Evolutionary conservation across 129 eudicot genomes (phyloP).

Genomic region (Helichrysum umbraculigerum): DNA sequence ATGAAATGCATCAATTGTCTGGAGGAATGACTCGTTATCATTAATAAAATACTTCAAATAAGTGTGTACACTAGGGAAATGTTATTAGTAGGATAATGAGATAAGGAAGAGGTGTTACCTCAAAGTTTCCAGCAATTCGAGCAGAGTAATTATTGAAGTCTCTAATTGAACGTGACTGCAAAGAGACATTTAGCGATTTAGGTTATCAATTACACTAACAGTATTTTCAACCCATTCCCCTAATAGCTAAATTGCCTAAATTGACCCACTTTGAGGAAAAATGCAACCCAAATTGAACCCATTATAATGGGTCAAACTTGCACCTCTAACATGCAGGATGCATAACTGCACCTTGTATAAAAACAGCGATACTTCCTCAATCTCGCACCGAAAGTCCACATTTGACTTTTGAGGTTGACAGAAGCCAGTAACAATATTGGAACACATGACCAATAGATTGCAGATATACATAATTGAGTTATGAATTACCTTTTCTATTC

Average conservation of each 20-base stretch:
- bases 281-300: no score
- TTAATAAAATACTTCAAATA: not conserved
- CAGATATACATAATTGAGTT: not conserved
- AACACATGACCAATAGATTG: not conserved
- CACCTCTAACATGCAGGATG: no score
- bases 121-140: constrained; percentile 68
- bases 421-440: not conserved
- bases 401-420: no score
- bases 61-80: not conserved
- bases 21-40: constrained; percentile 22
- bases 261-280: not conserved
- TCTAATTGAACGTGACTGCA: constrained; percentile 74
- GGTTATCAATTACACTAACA: not conserved
- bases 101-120: constrained; percentile 39
- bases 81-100: not conserved
- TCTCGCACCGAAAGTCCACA: not conserved
- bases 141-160: constrained; percentile 78
- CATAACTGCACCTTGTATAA: not conserved
- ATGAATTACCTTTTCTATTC: constrained; percentile 64
- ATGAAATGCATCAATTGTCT: constrained; percentile 89
- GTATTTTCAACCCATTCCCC: not conserved
- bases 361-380: not conserved
- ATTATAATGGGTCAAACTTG: no score
- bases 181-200: not conserved
- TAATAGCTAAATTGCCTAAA: not conserved